phyloP scores from a whole-genome alignment of 805 yeast species.

The Novakomyces olei region DNA sequence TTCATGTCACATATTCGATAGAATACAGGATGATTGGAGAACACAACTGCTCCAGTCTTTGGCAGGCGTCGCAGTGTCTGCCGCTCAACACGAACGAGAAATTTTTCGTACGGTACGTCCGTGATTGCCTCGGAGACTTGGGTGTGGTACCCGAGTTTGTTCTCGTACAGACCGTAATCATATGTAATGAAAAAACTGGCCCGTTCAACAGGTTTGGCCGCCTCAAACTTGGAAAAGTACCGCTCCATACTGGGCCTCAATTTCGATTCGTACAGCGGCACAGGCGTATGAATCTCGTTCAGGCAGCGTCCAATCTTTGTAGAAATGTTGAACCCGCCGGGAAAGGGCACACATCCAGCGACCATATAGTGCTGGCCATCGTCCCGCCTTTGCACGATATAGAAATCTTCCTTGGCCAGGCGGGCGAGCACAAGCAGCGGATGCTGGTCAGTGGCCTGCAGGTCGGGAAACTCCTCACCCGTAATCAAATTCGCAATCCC shows the following conservation, averaged over 20 bases:
- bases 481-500: slow-evolving; percentile 42
- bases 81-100: no score
- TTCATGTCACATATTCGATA: slow-evolving; percentile 56
- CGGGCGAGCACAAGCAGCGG: slow-evolving; percentile 38
- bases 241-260: no score
- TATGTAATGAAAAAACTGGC: no score
- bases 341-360: slow-evolving; percentile 61
- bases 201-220: no score
- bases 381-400: slow-evolving; percentile 33
- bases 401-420: slow-evolving; percentile 58
- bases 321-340: slow-evolving; percentile 49
- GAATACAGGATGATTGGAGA: slow-evolving; percentile 57
- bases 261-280: slow-evolving; percentile 47
- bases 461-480: slow-evolving; percentile 37
- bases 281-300: slow-evolving; percentile 43
- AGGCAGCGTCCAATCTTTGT: slow-evolving; percentile 37
- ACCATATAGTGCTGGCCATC: slow-evolving; percentile 39
- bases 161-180: no score
- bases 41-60: slow-evolving; percentile 39
- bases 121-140: no score
- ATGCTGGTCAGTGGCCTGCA: slow-evolving; percentile 36
- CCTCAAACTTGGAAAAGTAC: no score
- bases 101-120: no score
- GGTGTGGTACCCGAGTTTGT: no score
- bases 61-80: no score